Base-by-base conservation (phyloP, 2,329 filamentous ascomycete genomes). In the Fusarium goolgardi region DNA sequence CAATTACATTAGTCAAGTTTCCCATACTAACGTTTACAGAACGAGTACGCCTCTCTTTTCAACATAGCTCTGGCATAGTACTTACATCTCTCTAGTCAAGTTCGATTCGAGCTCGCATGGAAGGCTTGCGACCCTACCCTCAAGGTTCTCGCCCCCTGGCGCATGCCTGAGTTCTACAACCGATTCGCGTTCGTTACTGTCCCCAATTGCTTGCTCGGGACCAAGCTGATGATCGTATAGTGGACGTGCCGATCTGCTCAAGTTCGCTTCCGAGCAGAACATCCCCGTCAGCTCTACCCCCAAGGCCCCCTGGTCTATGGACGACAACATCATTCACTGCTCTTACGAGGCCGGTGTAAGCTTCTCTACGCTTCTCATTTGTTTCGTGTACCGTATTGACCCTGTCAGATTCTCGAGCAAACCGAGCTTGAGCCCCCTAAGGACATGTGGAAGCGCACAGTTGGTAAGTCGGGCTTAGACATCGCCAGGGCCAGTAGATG, bases 201-300 rank as follows among this genome's bases (percentile, higher is more conserved):
- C 12, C 7, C 13, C 10, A 10, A 12, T 27, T 5, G 1, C 25
- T 55, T 29, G 27, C 18, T 55, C 20, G n/a, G 13, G 32, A 23
- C 6, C n/a, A 21, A 59, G 1, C 45, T 61, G 23, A 61, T 34
- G 5, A 20, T 16, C 11, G 3, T 3, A 13, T 7, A 61, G 58
- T 27, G 75, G 63, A 50, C 63, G 63, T 60, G 44, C 44, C 7
- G 91, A 91, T 76, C 86, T 94, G 45, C 85, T 94, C 50, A 86
- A 92, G 78, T 94, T 90, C 75, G 91, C 91, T 43, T 84, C 82
- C 15, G 78, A 86, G 77, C 85, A 87, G 71, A 85, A 85, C 77
- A 91, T 93, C 66, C 90, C 91, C 51, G 90, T 93, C 62, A 88
- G 86, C 31, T 90, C 87, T 73, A 92, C 90, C 71, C 91, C 91